phyloP scores from a whole-genome alignment of 352 stramenopile species.

The Salisapilia sapeloensis region DNA sequence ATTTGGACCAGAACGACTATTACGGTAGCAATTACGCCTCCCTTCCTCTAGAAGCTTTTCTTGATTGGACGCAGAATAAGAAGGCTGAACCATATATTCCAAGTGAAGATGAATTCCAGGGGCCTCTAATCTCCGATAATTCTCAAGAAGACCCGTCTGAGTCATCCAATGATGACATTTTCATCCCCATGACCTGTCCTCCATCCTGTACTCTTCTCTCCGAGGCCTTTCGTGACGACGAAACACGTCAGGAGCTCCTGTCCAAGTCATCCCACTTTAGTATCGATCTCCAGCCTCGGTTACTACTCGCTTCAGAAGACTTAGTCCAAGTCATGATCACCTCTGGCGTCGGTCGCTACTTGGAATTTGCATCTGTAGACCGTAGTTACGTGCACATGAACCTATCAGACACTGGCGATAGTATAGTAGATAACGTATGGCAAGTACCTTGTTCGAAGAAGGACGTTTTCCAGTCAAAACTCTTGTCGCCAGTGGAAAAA shows the following conservation, averaged over 20 bases:
- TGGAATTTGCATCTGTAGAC: slow-evolving; percentile 80
- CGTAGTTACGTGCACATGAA: slow-evolving; percentile 58
- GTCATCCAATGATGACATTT: neutral
- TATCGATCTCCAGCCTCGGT: slow-evolving; percentile 63
- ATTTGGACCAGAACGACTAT: slow-evolving; percentile 73
- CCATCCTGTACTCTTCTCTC: slow-evolving; percentile 27
- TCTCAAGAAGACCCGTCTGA: slow-evolving; percentile 1
- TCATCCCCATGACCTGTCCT: neutral
- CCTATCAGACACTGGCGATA: slow-evolving; percentile 2
- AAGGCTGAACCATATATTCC: slow-evolving; percentile 10
- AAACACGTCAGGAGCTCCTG: slow-evolving; percentile 14
- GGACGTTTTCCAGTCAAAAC: slow-evolving; percentile 77
- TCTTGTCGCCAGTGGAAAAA: slow-evolving; percentile 78
- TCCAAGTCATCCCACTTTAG: slow-evolving; percentile 38
- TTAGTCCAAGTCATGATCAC: slow-evolving; percentile 73
- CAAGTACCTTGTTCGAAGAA: slow-evolving; percentile 81
- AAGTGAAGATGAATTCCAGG: too few species aligned
- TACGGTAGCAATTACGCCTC: slow-evolving; percentile 71
- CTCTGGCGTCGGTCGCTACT: slow-evolving; percentile 70
- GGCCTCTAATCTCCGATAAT: slow-evolving; percentile 1
- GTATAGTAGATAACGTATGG: slow-evolving; percentile 26
- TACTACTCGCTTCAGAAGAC: slow-evolving; percentile 61
- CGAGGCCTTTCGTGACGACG: slow-evolving; percentile 16
- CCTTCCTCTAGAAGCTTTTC: slow-evolving; percentile 38
- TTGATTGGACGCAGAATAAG: slow-evolving; percentile 36